Conservation (phyloP, 2,329 filamentous ascomycete species). For the Thielaviopsis musarum region DNA sequence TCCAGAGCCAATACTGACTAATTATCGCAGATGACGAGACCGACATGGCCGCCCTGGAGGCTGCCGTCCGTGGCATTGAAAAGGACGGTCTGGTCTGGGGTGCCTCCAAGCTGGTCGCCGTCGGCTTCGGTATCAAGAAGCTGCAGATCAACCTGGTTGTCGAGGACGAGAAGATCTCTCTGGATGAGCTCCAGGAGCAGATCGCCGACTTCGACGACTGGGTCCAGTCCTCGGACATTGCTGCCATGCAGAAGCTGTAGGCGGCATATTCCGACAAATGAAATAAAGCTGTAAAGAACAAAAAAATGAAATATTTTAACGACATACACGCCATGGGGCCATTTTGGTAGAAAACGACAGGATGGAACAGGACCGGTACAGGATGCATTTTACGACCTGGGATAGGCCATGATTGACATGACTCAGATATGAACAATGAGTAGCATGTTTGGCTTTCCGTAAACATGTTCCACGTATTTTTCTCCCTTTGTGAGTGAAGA, state of each 20-base stretch:
- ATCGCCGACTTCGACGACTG: constrained; percentile 78
- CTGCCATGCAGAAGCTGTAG: constrained; percentile 88
- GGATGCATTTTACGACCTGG: constrained; percentile 1
- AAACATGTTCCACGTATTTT: not conserved
- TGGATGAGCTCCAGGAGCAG: constrained; percentile 71
- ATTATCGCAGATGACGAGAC: constrained; percentile 64
- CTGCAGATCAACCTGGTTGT: constrained; percentile 96
- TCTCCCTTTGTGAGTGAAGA: not conserved
- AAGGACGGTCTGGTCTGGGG: constrained; percentile 95
- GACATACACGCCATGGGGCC: not conserved
- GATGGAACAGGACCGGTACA: constrained; percentile 3
- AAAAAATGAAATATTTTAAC: constrained; percentile 9
- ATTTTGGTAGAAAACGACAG: not conserved
- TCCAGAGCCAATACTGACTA: constrained; percentile 15
- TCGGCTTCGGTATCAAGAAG: constrained; percentile 98
- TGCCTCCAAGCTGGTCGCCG: constrained; percentile 69
- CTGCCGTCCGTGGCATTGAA: constrained; percentile 64
- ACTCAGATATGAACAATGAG: constrained; percentile 3
- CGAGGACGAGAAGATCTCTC: constrained; percentile 58
- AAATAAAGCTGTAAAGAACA: constrained; percentile 10
- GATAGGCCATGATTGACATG: not conserved
- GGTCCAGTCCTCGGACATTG: constrained; percentile 86
- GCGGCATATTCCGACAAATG: constrained; percentile 10
- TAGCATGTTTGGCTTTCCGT: constrained; percentile 1
- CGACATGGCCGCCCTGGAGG: constrained; percentile 69